These are phyloP conservation scores for Aspergillus sp. DNA, from an alignment of 2,329 filamentous ascomycete species.

Conservation along the genomic window DNA sequence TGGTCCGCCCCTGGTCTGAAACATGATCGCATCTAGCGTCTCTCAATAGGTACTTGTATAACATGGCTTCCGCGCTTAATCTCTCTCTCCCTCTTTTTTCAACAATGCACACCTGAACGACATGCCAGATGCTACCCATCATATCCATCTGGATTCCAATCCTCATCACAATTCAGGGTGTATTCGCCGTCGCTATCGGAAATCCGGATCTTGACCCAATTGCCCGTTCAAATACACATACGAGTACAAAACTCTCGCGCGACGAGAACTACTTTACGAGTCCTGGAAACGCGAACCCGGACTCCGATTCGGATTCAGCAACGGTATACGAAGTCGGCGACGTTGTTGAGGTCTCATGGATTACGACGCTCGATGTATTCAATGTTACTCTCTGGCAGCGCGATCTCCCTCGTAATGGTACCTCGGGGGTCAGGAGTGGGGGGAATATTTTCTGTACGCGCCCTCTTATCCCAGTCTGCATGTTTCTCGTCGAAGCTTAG, in stretches of 20 bases:
- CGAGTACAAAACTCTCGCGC: background rate
- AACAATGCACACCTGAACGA: background rate
- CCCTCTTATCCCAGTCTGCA: background rate
- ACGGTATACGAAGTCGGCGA: background rate
- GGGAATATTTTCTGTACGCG: conserved; percentile 14
- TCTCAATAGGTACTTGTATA: background rate
- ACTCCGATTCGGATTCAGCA: too few relatives aligned
- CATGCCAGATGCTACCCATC: background rate
- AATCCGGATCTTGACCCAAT: background rate
- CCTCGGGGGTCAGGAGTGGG: background rate
- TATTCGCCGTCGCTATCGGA: too few relatives aligned
- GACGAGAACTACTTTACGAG: conserved; percentile 3
- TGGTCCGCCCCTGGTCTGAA: conserved; percentile 9
- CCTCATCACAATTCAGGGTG: background rate
- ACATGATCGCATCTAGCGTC: background rate
- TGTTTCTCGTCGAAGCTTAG: too few relatives aligned
- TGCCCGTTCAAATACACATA: background rate
- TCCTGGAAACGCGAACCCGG: background rate
- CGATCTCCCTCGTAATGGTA: background rate
- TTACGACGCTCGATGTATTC: conserved; percentile 2
- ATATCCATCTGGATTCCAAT: background rate
- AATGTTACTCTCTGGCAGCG: conserved; percentile 16
- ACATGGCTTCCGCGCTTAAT: background rate
- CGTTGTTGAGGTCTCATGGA: conserved; percentile 4
- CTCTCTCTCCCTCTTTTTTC: background rate